Base-by-base conservation (phyloP, 768 basidiomycete species). In the Leccinum imitatum region DNA sequence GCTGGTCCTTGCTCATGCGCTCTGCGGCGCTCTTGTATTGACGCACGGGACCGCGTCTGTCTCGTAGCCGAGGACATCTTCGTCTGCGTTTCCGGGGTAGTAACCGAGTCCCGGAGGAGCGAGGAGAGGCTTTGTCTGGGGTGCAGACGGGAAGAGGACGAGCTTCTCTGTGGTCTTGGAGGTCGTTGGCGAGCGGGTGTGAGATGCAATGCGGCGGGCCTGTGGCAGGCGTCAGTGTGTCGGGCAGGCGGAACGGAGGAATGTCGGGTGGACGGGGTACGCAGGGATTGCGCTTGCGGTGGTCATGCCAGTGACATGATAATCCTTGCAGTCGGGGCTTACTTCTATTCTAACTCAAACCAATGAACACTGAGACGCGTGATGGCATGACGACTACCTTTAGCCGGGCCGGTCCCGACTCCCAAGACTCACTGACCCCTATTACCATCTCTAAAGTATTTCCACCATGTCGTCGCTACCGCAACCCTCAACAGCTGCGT, bases 111-210 rank as follows among this genome's bases (percentile, higher is more conserved):
- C 67, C 1, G 62, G 65, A 3, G 58, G 51, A 9, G 70, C 71
- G 23, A 68, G 69, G 8, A 87, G 81, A 1, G 92, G 89, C 59
- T 84, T 86, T 0, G 93, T 92, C 72, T 98, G 95, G 1, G 93
- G 92, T 27, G 87, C 93, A 41, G 92, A 92, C 0, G 95, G 95
- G 8, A 98, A 82, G n/a, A 92, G 81, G 14, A 98, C 94, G 59
- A 95, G 90, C 68, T 91, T 92, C 66, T 95, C 93, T 1, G 88
- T 90, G 0, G 91, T 94, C 76, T 97, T 98, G 14, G 92, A 93
- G 1, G 92, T 90, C 5, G 68, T 14, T 17, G 61, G 63, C 1
- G 60, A n/a, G 39, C 53, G 66, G 17, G 64, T 15, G 41, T 59
- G 66, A 2, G 69, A 60, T 2, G 67, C 33, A 52, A 69, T 59